phyloP scores from a whole-genome alignment of 371 early-diverging fungal genomes.

The Phascolomyces articulosus region DNA sequence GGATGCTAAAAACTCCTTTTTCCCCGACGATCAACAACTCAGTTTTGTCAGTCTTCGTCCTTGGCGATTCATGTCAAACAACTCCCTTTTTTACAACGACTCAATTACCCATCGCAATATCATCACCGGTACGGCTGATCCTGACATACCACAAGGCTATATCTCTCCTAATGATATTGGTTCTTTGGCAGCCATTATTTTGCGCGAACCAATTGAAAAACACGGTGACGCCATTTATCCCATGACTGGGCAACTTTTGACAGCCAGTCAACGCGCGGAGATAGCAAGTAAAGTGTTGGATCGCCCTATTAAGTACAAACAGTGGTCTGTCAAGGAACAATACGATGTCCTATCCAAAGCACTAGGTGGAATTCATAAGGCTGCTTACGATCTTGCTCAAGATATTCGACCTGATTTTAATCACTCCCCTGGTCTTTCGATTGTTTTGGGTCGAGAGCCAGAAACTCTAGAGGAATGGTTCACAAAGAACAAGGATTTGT shows the following conservation, averaged over 20 bases:
- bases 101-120: neutral
- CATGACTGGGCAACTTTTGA: slow-evolving; percentile 7
- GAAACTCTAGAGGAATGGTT: slow-evolving; percentile 19
- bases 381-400: neutral
- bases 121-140: neutral
- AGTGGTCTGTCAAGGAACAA: neutral
- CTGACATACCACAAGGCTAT: slow-evolving; percentile 5
- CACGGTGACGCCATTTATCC: slow-evolving; percentile 19
- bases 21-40: slow-evolving; percentile 14
- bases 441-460: slow-evolving; percentile 17
- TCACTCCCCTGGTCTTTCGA: slow-evolving; percentile 5
- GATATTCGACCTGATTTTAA: neutral
- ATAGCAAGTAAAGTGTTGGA: slow-evolving; percentile 13
- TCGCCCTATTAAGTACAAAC: slow-evolving; percentile 8
- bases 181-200: slow-evolving; percentile 11
- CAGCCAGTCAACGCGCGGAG: slow-evolving; percentile 12
- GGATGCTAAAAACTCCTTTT: slow-evolving; percentile 18
- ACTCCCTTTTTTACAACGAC: neutral
- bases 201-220: slow-evolving; percentile 16
- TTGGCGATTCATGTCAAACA: slow-evolving; percentile 19
- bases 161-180: slow-evolving; percentile 22
- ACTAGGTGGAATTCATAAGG: neutral
- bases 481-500: slow-evolving; percentile 2
- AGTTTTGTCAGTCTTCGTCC: slow-evolving; percentile 19
- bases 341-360: slow-evolving; percentile 1